Conservation (phyloP, 169 alveolate species). For the Plasmodium blacklocki region DNA sequence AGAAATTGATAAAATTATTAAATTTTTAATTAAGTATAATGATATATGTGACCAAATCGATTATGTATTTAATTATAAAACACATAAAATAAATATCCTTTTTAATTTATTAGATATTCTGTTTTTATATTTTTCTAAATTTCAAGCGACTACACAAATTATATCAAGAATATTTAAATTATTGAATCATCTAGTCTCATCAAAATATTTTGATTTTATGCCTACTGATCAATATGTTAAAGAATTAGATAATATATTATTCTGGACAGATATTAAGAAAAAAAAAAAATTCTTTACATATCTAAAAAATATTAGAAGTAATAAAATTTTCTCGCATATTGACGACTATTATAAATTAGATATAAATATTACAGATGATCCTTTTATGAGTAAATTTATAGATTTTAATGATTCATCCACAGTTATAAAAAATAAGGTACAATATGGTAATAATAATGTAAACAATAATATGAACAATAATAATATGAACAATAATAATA, state of each 20-base stretch:
- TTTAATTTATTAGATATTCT: constrained; percentile 63
- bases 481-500: no score
- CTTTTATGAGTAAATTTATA: constrained; percentile 1
- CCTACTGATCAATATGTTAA: constrained; percentile 60
- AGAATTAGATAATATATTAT: constrained; percentile 56
- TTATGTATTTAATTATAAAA: constrained; percentile 44
- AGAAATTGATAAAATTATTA: constrained; percentile 60
- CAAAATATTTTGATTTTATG: constrained; percentile 38
- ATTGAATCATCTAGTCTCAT: constrained; percentile 51
- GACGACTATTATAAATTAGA: constrained; percentile 67
- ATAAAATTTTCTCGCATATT: constrained; percentile 44
- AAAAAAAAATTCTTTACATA: constrained; percentile 46
- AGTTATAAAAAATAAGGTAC: no score
- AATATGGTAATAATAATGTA: no score
- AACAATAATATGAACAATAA: no score
- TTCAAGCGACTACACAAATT: constrained; percentile 30
- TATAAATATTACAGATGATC: constrained; percentile 15
- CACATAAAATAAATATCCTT: constrained; percentile 61
- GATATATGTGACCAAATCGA: constrained; percentile 30
- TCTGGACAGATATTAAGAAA: constrained; percentile 15
- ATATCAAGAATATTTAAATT: constrained; percentile 38
- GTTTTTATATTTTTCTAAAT: constrained; percentile 64
- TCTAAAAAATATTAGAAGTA: constrained; percentile 41
- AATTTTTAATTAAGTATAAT: constrained; percentile 57
- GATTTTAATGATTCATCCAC: neutral